phyloP scores from a whole-genome alignment of 257 asterid species.

The Solanum medicagineum region DNA sequence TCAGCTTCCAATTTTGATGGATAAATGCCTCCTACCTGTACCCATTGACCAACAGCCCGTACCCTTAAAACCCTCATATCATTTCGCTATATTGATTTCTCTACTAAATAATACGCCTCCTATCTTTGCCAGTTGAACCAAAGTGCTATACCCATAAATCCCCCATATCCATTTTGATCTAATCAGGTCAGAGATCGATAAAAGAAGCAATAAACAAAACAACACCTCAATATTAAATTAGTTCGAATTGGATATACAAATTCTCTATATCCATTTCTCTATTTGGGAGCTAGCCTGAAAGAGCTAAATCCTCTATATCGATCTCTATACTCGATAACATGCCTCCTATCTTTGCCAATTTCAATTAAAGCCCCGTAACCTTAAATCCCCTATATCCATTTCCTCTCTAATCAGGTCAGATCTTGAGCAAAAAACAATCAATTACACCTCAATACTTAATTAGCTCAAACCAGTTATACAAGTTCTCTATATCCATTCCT shows the following conservation, averaged over 20 bases:
- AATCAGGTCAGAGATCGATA: background rate
- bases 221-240: background rate
- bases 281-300: background rate
- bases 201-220: background rate
- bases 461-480: background rate
- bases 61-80: background rate
- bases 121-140: background rate
- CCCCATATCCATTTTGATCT: background rate
- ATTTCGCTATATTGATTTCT: background rate
- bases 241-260: background rate
- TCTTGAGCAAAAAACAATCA: background rate
- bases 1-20: background rate
- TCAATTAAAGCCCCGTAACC: background rate
- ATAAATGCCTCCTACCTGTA: background rate
- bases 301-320: background rate
- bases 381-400: background rate
- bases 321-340: background rate
- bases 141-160: background rate
- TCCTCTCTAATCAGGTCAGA: background rate
- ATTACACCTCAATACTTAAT: background rate
- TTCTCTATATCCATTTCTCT: background rate
- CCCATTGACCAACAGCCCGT: background rate
- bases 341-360: background rate
- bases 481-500: background rate
- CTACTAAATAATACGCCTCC: no score